These are phyloP conservation scores for Xanthoconium purpureum DNA, from an alignment of 768 basidiomycete genomes.

Conservation along the genomic window DNA sequence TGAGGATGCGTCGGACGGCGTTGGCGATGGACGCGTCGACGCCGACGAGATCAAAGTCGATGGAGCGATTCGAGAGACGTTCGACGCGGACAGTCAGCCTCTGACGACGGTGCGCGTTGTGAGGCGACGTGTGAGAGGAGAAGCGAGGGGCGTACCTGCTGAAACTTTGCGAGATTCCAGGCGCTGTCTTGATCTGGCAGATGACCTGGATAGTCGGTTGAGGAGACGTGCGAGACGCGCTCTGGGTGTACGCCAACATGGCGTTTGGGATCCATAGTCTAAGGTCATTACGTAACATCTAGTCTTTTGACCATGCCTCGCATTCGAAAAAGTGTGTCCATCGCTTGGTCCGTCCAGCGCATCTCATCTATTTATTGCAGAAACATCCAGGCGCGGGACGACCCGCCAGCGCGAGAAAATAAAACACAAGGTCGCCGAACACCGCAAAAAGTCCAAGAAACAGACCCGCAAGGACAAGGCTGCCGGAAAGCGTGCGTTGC, in stretches of 20 bases:
- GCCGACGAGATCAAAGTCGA: constrained; percentile 94
- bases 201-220: constrained; percentile 89
- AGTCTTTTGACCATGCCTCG: constrained; percentile 43
- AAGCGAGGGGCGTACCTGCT: constrained; percentile 52
- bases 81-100: constrained; percentile 71
- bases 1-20: constrained; percentile 86
- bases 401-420: constrained; percentile 71
- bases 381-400: constrained; percentile 79
- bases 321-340: constrained; percentile 62
- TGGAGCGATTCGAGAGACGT: constrained; percentile 73
- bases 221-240: constrained; percentile 75
- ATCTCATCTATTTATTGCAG: constrained; percentile 37
- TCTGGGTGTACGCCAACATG: constrained; percentile 72
- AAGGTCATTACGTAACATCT: constrained; percentile 21
- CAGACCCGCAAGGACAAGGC: constrained; percentile 68
- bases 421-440: constrained; percentile 72
- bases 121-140: background rate
- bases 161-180: constrained; percentile 77
- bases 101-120: constrained; percentile 39
- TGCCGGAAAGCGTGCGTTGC: constrained; percentile 76
- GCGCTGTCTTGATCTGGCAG: constrained; percentile 80
- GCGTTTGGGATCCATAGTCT: constrained; percentile 41
- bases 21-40: constrained; percentile 97
- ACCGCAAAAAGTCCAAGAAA: constrained; percentile 71
- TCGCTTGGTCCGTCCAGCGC: background rate